A percentile compares a stretch with the other conserved stretches of the same genome.
These are phyloP conservation scores for Seiridium cupressi DNA, from an alignment of 2,329 filamentous ascomycete species.

Conservation along the genomic window DNA sequence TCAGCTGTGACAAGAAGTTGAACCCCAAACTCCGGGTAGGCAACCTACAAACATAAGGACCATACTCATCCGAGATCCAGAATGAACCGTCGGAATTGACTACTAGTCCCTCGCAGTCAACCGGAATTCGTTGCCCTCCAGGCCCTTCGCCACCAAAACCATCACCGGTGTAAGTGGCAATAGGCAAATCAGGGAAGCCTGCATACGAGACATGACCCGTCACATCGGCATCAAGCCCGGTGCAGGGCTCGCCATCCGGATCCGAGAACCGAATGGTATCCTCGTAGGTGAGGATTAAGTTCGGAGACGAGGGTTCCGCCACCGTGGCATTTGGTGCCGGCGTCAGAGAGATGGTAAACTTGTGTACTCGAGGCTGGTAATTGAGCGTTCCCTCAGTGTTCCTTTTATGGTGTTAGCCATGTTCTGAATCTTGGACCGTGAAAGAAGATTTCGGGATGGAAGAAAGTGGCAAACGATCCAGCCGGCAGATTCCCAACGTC, in stretches of 20 bases:
- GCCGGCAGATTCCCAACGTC: not conserved
- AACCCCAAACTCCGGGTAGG: not conserved
- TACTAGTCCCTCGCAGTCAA: conserved; percentile 68
- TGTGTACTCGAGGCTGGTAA: conserved; percentile 67
- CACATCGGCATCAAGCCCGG: conserved; percentile 61
- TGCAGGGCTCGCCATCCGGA: conserved; percentile 59
- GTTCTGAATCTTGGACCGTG: not conserved
- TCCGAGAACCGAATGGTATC: conserved; percentile 65
- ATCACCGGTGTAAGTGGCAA: conserved; percentile 62
- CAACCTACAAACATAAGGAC: conserved; percentile 63
- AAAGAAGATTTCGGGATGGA: not conserved
- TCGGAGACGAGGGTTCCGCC: conserved; percentile 52
- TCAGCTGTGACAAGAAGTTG: not conserved
- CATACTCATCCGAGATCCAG: conserved; percentile 71
- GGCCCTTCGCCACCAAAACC: conserved; percentile 62
- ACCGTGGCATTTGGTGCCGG: conserved; percentile 49
- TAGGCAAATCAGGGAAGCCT: conserved; percentile 61
- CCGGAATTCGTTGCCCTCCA: conserved; percentile 56
- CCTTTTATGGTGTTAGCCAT: conserved; percentile 24
- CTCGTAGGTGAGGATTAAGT: conserved; percentile 60
- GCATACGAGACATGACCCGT: conserved; percentile 51
- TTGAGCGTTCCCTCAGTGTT: conserved; percentile 71
- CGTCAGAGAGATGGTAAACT: conserved; percentile 60
- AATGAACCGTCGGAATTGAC: conserved; percentile 59
- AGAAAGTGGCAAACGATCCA: not conserved